These are phyloP conservation scores for Neurospora cerealis DNA, from an alignment of 495 filamentous ascomycete genomes.

Conservation along the genomic window DNA sequence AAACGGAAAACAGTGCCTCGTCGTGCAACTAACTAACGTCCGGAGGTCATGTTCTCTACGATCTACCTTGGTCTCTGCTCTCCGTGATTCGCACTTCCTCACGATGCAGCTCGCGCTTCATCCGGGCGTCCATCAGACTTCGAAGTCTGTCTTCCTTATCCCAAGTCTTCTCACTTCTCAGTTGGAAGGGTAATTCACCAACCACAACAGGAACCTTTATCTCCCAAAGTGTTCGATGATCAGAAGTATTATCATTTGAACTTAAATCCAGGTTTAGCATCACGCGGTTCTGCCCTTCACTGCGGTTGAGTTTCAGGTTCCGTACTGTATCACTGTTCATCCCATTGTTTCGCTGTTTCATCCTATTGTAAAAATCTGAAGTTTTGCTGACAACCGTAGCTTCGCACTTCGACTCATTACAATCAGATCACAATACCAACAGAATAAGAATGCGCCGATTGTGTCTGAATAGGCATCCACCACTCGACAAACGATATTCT, in stretches of 20 bases:
- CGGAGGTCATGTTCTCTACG: not conserved
- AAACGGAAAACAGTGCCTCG: not conserved
- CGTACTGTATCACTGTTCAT: not conserved
- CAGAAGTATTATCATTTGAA: not conserved
- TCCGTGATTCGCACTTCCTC: not conserved
- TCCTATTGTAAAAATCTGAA: not conserved
- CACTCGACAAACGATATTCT: not conserved
- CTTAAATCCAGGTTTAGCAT: not conserved
- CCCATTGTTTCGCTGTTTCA: not conserved
- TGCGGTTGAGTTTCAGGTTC: not conserved
- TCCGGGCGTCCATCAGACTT: not conserved
- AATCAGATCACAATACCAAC: not conserved
- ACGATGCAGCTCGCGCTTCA: not conserved
- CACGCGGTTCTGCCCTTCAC: not conserved
- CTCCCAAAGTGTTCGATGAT: not conserved
- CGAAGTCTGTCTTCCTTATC: not conserved
- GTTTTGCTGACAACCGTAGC: not conserved
- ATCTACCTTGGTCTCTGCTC: not conserved
- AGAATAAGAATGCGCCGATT: not conserved
- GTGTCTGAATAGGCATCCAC: not conserved
- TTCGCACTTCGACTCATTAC: not conserved
- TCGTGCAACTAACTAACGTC: rapidly evolving
- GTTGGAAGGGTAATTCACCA: not conserved
- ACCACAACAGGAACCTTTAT: not conserved
- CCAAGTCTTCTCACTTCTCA: not conserved